Evolutionary conservation across 306 rosid species (phyloP).

Genomic region (Benincasa hispida): DNA sequence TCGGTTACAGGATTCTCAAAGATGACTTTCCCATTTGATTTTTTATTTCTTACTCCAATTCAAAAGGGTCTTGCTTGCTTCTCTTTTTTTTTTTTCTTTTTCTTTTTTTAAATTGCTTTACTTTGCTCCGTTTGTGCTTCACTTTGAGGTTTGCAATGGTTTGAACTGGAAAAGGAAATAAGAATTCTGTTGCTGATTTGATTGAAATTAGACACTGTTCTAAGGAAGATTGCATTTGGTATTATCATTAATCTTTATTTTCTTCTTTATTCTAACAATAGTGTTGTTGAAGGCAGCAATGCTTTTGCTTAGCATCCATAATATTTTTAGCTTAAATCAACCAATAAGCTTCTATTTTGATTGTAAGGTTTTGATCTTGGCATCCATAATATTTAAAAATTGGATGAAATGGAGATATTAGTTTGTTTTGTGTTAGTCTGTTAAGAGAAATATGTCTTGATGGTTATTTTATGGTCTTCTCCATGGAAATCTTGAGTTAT

Average conservation of each 20-base stretch:
- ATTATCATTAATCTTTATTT: not conserved
- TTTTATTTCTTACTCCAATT: not conserved
- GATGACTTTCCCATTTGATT: conserved; percentile 25
- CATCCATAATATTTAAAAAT: not conserved
- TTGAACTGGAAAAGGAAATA: not conserved
- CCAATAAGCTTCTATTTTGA: not conserved
- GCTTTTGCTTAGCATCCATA: not conserved
- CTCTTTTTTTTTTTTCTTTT: no score
- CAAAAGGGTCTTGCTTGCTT: not conserved
- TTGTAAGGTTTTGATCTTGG: not conserved
- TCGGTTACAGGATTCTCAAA: conserved; percentile 42
- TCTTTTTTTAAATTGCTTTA: not conserved
- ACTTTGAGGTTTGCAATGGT: not conserved
- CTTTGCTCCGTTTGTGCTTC: not conserved
- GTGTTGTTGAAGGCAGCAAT: not conserved
- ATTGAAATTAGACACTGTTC: not conserved
- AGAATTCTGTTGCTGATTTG: not conserved
- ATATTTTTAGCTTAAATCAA: not conserved
- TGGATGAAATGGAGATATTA: not conserved
- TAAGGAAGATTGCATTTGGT: not conserved
- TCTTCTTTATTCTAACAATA: not conserved
- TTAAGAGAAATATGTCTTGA: not conserved
- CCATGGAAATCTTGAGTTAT: not conserved
- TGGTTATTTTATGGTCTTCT: not conserved
- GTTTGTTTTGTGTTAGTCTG: not conserved